Conservation (phyloP, 2,329 filamentous ascomycete species). For the Fusarium sp. region DNA sequence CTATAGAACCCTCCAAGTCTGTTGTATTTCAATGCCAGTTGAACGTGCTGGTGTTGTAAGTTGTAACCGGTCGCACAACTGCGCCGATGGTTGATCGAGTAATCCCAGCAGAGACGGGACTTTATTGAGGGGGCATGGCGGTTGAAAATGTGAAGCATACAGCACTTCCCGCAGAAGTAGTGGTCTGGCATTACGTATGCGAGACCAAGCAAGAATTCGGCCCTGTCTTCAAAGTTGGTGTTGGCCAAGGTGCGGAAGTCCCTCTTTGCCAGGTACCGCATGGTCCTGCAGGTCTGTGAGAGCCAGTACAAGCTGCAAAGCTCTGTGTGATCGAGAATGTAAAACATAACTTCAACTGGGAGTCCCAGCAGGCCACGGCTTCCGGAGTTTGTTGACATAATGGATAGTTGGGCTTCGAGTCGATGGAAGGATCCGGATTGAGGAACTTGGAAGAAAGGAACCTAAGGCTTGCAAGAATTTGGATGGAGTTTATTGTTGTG, state of each 20-base stretch:
- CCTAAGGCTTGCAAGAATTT: background rate
- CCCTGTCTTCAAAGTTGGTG: background rate
- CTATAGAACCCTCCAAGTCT: background rate
- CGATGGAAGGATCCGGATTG: background rate
- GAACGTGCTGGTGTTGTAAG: background rate
- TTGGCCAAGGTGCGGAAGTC: background rate
- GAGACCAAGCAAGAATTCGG: background rate
- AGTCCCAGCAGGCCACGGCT: background rate
- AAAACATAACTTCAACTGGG: background rate
- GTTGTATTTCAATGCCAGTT: background rate
- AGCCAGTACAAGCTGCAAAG: background rate
- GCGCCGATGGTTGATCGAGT: background rate
- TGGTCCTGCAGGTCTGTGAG: background rate
- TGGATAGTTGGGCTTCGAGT: background rate
- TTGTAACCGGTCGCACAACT: background rate
- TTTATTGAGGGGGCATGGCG: fast-evolving
- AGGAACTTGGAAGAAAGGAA: background rate
- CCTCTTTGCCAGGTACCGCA: background rate
- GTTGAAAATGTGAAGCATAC: background rate
- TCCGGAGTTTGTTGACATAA: background rate
- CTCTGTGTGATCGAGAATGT: background rate
- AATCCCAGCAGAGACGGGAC: fast-evolving
- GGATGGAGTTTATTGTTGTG: background rate
- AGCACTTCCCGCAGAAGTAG: fast-evolving
- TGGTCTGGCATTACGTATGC: background rate